These are phyloP conservation scores for Dendrobium officinale DNA, from an alignment of 106 monocot genomes.

Conservation along the genomic window DNA sequence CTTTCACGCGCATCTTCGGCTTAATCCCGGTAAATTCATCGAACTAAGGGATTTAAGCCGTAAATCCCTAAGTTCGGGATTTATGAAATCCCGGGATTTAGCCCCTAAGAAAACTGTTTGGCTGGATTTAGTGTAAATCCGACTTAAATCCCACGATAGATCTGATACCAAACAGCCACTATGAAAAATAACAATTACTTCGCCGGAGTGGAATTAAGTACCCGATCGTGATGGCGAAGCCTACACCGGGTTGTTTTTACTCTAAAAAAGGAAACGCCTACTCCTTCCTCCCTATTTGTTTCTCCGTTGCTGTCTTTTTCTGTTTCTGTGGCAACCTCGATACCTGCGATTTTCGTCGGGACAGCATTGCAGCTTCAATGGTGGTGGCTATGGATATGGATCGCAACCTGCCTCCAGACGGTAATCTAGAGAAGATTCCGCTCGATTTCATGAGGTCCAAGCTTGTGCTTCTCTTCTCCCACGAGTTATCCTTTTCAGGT, in stretches of 20 bases:
- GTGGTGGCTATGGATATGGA: neutral
- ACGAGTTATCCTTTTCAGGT: conserved; percentile 96
- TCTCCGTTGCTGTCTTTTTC: conserved; percentile 29
- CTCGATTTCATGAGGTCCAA: conserved; percentile 77
- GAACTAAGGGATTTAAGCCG: no score
- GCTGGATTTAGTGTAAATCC: no score
- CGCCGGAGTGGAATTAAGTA: neutral
- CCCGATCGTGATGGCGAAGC: conserved; percentile 21
- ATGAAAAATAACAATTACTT: neutral
- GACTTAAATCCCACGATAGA: no score
- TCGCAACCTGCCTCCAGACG: no score
- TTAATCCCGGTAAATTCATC: no score
- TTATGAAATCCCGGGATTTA: no score
- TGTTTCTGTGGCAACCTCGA: conserved; percentile 32
- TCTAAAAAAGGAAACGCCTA: conserved; percentile 27
- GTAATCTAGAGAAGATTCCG: conserved; percentile 22
- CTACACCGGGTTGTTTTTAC: conserved; percentile 2
- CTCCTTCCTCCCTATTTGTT: conserved; percentile 34
- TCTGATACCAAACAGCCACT: no score
- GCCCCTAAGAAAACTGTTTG: no score
- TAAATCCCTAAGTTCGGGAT: no score
- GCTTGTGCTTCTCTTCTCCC: conserved; percentile 78
- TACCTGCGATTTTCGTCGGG: conserved; percentile 21
- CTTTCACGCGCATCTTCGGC: no score
- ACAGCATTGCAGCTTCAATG: neutral